Evolutionary conservation across 805 yeast species (phyloP).

Genomic region (Zygosaccharomyces bisporus): DNA sequence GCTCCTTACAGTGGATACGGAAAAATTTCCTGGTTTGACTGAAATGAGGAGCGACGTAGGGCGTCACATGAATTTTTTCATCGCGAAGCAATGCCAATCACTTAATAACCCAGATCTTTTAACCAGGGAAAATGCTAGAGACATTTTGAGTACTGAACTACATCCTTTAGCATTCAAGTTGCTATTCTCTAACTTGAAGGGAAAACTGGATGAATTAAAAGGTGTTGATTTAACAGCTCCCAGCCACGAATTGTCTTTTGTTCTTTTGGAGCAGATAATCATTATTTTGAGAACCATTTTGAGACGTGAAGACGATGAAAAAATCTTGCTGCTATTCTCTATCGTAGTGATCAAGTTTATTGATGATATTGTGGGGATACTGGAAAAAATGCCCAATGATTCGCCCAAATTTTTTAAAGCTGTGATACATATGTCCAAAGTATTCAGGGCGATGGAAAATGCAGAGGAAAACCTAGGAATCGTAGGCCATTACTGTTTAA

Average conservation of each 20-base stretch:
- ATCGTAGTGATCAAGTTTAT: conserved; percentile 35
- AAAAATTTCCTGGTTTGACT: conserved; percentile 11
- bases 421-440: conserved; percentile 35
- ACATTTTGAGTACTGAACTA: conserved; percentile 61
- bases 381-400: conserved; percentile 25
- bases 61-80: conserved; percentile 44
- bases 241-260: conserved; percentile 30
- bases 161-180: conserved; percentile 54
- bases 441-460: conserved; percentile 32
- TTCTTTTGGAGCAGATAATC: conserved; percentile 48
- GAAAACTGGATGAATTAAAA: conserved; percentile 36
- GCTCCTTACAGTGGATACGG: conserved; percentile 39
- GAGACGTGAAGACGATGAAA: conserved; percentile 35
- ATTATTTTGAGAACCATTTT: conserved; percentile 43
- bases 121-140: conserved; percentile 67
- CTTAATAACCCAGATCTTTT: conserved; percentile 48
- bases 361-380: conserved; percentile 31
- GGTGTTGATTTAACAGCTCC: conserved; percentile 22
- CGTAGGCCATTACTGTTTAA: conserved; percentile 44
- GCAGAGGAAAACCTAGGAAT: conserved; percentile 30
- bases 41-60: conserved; percentile 34
- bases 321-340: conserved; percentile 35
- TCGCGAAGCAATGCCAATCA: conserved; percentile 48
- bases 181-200: conserved; percentile 45
- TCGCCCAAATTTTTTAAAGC: conserved; percentile 32